Evolutionary conservation across 345 rosid genomes (phyloP).

Genomic region (Capsella bursapastoris): DNA sequence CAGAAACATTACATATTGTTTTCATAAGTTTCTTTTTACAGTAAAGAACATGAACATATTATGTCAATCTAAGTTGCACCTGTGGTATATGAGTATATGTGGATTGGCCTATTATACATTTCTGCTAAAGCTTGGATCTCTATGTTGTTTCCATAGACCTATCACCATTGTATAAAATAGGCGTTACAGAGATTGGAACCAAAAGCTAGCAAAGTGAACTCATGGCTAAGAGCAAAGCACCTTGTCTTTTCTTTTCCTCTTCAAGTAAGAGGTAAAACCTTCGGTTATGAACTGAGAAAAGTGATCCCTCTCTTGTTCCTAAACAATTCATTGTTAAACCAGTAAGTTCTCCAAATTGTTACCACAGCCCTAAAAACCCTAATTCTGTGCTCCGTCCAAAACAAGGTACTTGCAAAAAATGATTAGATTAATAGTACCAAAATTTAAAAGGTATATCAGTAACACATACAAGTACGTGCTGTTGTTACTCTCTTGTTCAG

Average conservation of each 20-base stretch:
- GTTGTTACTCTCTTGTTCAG: slow-evolving; percentile 8
- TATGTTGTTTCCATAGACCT: slow-evolving; percentile 98
- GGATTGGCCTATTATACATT: slow-evolving; percentile 97
- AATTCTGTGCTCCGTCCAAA: neutral
- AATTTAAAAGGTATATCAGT: neutral
- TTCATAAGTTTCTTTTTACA: slow-evolving; percentile 2
- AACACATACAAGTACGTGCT: neutral
- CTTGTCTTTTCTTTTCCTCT: slow-evolving; percentile 98
- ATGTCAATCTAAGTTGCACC: slow-evolving; percentile 52
- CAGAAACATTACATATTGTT: neutral
- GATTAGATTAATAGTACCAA: neutral
- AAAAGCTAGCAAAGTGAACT: neutral
- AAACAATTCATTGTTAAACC: slow-evolving; percentile 34
- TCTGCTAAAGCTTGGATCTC: slow-evolving; percentile 97
- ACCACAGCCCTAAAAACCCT: slow-evolving; percentile 12
- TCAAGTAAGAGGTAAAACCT: slow-evolving; percentile 89
- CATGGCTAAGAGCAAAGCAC: slow-evolving; percentile 46
- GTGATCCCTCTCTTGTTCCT: slow-evolving; percentile 98
- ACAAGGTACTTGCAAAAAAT: slow-evolving; percentile 4
- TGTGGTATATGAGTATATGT: slow-evolving; percentile 88
- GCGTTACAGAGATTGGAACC: slow-evolving; percentile 6
- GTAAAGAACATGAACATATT: slow-evolving; percentile 14
- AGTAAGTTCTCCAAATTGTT: slow-evolving; percentile 13
- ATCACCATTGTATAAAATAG: slow-evolving; percentile 23
- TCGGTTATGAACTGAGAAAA: slow-evolving; percentile 97